A percentile compares a stretch with the other conserved stretches of the same genome.
phyloP scores from a whole-genome alignment of 495 filamentous ascomycete genomes.

The Trichoderma erinaceum region DNA sequence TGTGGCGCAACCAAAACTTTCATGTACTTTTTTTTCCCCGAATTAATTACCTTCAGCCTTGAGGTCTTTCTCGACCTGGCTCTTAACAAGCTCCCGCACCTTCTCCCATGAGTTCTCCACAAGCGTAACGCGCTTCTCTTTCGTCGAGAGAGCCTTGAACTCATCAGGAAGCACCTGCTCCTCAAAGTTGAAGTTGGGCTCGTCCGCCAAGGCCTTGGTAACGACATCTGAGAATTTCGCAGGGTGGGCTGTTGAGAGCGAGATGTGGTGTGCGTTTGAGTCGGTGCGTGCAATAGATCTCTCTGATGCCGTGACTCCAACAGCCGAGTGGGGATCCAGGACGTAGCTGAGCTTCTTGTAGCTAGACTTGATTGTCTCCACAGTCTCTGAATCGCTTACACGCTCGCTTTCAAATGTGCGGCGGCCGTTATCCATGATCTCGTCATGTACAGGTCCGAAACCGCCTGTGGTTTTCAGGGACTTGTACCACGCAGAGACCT shows the following conservation, averaged over 20 bases:
- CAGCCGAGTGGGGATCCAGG: conserved; percentile 85
- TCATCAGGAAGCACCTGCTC: conserved; percentile 67
- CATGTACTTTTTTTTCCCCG: background rate
- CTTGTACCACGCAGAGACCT: conserved; percentile 64
- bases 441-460: conserved; percentile 63
- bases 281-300: conserved; percentile 53
- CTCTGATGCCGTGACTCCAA: conserved; percentile 68
- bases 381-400: conserved; percentile 70
- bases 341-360: conserved; percentile 66
- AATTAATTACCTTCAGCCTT: conserved; percentile 26
- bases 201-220: conserved; percentile 59
- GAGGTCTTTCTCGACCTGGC: conserved; percentile 50
- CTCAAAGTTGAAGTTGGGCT: conserved; percentile 63
- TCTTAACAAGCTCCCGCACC: conserved; percentile 50
- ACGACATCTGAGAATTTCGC: conserved; percentile 83
- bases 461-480: conserved; percentile 71
- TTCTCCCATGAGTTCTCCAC: conserved; percentile 46
- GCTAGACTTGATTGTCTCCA: conserved; percentile 61
- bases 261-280: conserved; percentile 54
- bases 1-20: background rate
- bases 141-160: conserved; percentile 64
- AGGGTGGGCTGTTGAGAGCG: conserved; percentile 86
- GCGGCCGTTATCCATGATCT: conserved; percentile 59
- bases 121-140: conserved; percentile 53
- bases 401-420: conserved; percentile 74